These are phyloP conservation scores for Cornus suecica DNA, from an alignment of 148 eudicot species.

Conservation along the genomic window DNA sequence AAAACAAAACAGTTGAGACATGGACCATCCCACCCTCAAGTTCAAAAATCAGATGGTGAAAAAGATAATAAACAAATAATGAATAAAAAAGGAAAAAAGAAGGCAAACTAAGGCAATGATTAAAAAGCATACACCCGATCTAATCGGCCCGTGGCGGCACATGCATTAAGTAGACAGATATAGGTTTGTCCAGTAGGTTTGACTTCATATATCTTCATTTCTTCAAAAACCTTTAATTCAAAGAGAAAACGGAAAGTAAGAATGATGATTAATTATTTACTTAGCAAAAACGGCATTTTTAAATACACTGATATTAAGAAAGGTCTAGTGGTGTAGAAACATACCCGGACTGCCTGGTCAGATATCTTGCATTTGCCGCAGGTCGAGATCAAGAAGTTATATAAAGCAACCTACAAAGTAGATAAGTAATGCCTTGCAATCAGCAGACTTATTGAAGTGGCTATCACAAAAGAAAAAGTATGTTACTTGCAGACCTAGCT, in stretches of 20 bases:
- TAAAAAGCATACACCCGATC: slow-evolving; percentile 72
- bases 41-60: not conserved
- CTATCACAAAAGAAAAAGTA: not conserved
- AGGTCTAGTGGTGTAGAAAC: slow-evolving; percentile 12
- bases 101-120: not conserved
- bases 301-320: not conserved
- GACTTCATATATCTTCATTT: slow-evolving; percentile 90
- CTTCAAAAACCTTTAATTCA: slow-evolving; percentile 68
- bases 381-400: slow-evolving; percentile 79
- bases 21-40: not conserved
- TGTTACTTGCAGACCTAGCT: not conserved
- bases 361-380: slow-evolving; percentile 81
- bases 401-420: slow-evolving; percentile 58
- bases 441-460: not conserved
- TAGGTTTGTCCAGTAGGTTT: slow-evolving; percentile 91
- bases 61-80: not conserved
- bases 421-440: not conserved
- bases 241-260: slow-evolving; percentile 13
- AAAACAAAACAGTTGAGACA: not conserved
- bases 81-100: no score
- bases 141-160: slow-evolving; percentile 76
- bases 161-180: slow-evolving; percentile 88
- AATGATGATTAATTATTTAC: not conserved
- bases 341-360: slow-evolving; percentile 68
- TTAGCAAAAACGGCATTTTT: not conserved